Conservation (phyloP, 176 grass and related monocot species). For the Eleusine coracana region DNA sequence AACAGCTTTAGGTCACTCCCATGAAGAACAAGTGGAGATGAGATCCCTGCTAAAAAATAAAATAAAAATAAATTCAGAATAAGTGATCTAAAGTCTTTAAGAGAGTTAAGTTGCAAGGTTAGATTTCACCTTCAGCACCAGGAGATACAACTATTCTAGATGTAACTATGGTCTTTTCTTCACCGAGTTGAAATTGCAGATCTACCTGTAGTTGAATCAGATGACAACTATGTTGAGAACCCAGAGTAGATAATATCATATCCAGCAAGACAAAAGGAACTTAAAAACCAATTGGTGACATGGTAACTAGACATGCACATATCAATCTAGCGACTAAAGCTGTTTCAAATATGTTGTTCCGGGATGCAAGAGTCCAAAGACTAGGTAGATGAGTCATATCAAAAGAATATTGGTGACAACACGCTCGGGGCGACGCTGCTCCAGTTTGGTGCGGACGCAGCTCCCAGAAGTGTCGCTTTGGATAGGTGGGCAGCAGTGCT, state of each 20-base stretch:
- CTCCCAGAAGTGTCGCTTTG: too few species aligned
- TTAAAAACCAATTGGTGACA: neutral
- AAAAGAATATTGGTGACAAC: too few species aligned
- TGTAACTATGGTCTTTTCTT: slow-evolving; percentile 89
- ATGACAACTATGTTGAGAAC: slow-evolving; percentile 8
- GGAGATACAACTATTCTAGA: slow-evolving; percentile 88
- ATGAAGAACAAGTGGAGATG: slow-evolving; percentile 79
- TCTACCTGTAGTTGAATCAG: slow-evolving; percentile 63
- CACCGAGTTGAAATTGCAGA: slow-evolving; percentile 85
- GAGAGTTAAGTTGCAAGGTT: slow-evolving; percentile 7
- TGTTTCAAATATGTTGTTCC: neutral
- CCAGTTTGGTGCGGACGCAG: too few species aligned
- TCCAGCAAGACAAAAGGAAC: neutral
- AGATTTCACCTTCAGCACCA: slow-evolving; percentile 64
- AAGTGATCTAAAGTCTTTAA: neutral
- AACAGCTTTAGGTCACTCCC: slow-evolving; percentile 83
- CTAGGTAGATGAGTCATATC: neutral
- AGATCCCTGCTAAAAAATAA: slow-evolving; percentile 47
- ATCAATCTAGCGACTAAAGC: neutral
- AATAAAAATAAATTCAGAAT: neutral
- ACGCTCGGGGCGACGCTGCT: too few species aligned
- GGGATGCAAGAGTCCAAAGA: neutral
- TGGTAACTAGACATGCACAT: neutral
- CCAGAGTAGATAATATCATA: neutral
- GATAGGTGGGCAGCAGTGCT: too few species aligned